Conservation (phyloP, 1,139 yeast genomes). For the Suhomyces panamericanus region DNA sequence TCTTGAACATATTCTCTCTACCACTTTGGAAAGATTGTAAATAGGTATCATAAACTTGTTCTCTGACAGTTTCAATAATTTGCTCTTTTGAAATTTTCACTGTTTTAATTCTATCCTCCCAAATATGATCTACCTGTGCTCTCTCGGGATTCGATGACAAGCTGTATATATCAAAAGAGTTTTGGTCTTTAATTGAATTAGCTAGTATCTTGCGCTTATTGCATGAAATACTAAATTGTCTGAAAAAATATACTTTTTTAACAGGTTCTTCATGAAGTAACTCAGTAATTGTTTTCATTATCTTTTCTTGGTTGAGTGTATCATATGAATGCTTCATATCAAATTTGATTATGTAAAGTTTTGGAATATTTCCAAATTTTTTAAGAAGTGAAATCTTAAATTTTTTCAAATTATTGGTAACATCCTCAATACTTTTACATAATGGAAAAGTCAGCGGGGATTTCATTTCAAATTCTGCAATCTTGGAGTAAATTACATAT, state of each 20-base stretch:
- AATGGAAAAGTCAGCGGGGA: slow-evolving; percentile 17
- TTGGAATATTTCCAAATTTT: slow-evolving; percentile 29
- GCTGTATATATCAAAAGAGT: neutral
- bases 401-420: slow-evolving; percentile 25
- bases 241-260: slow-evolving; percentile 24
- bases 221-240: slow-evolving; percentile 20
- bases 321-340: slow-evolving; percentile 85
- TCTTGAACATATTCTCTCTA: slow-evolving; percentile 22
- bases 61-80: slow-evolving; percentile 24
- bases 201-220: neutral
- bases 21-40: slow-evolving; percentile 15
- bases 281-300: slow-evolving; percentile 33
- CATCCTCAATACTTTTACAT: slow-evolving; percentile 31
- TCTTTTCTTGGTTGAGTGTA: slow-evolving; percentile 55
- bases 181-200: slow-evolving; percentile 11
- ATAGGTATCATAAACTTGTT: slow-evolving; percentile 28
- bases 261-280: slow-evolving; percentile 26
- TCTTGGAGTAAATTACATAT: slow-evolving; percentile 16
- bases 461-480: neutral
- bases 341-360: slow-evolving; percentile 60
- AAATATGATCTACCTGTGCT: neutral
- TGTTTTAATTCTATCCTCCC: slow-evolving; percentile 32
- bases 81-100: slow-evolving; percentile 25
- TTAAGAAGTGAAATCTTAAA: slow-evolving; percentile 21
- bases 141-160: neutral